Evolutionary conservation across 306 rosid genomes (phyloP).

Genomic region (Geum urbanum): DNA sequence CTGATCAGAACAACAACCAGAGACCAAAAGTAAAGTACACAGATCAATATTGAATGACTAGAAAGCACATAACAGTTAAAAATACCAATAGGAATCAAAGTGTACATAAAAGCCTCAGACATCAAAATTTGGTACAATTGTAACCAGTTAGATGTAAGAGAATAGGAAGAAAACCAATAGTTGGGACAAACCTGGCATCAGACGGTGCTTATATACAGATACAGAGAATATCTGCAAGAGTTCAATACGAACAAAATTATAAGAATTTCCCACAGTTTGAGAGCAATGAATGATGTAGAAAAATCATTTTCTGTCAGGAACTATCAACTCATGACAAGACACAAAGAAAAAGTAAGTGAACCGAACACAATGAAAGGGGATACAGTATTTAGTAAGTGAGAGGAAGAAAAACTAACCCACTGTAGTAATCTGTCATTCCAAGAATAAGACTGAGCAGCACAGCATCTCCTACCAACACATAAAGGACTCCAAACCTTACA

Average conservation of each 20-base stretch:
- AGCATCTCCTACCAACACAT: constrained; percentile 68
- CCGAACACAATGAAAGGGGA: background rate
- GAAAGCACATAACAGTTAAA: constrained; percentile 3
- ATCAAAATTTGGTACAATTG: background rate
- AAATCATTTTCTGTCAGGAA: background rate
- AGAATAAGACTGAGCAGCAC: constrained; percentile 63
- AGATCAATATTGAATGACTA: background rate
- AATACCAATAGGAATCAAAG: background rate
- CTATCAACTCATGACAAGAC: background rate
- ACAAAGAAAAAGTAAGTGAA: too few species aligned
- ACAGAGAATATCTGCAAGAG: constrained; percentile 53
- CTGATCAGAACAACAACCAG: constrained; percentile 36
- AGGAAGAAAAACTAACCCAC: constrained; percentile 43
- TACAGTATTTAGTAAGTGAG: background rate
- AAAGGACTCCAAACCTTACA: constrained; percentile 69
- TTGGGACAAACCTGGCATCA: constrained; percentile 50
- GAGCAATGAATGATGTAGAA: too few species aligned
- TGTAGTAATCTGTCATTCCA: constrained; percentile 49
- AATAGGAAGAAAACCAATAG: background rate
- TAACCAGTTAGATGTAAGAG: background rate
- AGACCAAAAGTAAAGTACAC: constrained; percentile 2
- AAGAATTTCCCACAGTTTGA: background rate
- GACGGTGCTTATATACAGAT: constrained; percentile 44
- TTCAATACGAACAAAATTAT: constrained; percentile 17
- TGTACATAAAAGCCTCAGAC: background rate